A percentile compares a stretch with the other conserved stretches of the same genome.
These are phyloP conservation scores for Moesziomyces globuligerus DNA, from an alignment of 1,284 basidiomycete genomes.

Conservation along the genomic window DNA sequence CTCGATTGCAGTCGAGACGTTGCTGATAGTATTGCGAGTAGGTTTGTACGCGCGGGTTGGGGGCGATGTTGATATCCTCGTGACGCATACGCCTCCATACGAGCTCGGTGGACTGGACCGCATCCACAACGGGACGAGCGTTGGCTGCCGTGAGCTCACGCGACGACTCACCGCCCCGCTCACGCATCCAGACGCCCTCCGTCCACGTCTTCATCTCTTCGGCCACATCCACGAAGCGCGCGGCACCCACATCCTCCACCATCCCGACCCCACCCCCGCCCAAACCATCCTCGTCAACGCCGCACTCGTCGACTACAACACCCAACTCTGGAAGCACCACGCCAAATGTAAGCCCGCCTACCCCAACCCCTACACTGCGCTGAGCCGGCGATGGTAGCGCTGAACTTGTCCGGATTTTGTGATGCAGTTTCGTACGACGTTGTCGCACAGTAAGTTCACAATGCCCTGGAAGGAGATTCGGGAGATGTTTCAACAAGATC, in stretches of 20 bases:
- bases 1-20: too few species aligned
- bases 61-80: constrained; percentile 28
- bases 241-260: constrained; percentile 19
- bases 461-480: too few species aligned
- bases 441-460: constrained; percentile 35
- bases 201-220: constrained; percentile 39
- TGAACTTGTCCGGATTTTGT: too few species aligned
- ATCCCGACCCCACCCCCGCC: neutral
- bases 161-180: constrained; percentile 10
- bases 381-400: too few species aligned
- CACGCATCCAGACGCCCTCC: constrained; percentile 4
- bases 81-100: constrained; percentile 43
- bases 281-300: constrained; percentile 46
- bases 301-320: constrained; percentile 49
- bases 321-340: constrained; percentile 13
- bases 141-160: constrained; percentile 48
- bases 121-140: constrained; percentile 32
- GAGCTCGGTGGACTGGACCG: constrained; percentile 25
- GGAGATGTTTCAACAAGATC: neutral
- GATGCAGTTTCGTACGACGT: constrained; percentile 36
- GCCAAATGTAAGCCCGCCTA: constrained; percentile 24
- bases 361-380: too few species aligned
- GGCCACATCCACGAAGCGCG: constrained; percentile 53
- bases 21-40: neutral
- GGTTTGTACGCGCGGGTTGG: constrained; percentile 23